Percentiles rank a stretch among this genome's conserved stretches.
Conservation (phyloP, 495 filamentous ascomycete genomes). For the Amniculicola lignicola region DNA sequence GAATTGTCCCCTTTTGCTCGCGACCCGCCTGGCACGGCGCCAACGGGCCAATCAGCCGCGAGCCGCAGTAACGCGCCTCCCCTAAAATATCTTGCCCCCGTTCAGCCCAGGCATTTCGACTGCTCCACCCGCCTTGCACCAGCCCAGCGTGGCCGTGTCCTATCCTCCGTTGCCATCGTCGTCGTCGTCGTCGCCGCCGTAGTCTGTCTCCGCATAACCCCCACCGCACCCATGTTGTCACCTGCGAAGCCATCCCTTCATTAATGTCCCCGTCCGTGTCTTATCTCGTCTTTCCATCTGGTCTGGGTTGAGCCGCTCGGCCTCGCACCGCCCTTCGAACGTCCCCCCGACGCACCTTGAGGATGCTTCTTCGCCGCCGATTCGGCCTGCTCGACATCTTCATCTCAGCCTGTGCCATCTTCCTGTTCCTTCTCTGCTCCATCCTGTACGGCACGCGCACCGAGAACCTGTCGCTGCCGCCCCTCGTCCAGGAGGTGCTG, state of each 20-base stretch:
- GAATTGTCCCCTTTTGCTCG: too few species aligned
- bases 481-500: conserved; percentile 22
- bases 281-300: not conserved
- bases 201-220: too few species aligned
- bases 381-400: conserved; percentile 16
- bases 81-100: too few species aligned
- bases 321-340: not conserved
- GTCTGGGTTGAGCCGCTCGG: not conserved
- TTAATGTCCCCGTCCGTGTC: not conserved
- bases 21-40: too few species aligned
- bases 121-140: too few species aligned
- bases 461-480: conserved; percentile 15
- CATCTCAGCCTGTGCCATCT: conserved; percentile 12
- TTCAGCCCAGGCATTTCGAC: too few species aligned
- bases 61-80: too few species aligned
- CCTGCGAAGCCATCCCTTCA: not conserved
- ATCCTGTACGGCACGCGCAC: conserved; percentile 30
- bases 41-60: too few species aligned
- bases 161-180: too few species aligned
- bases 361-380: conserved; percentile 16
- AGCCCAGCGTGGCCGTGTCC: too few species aligned
- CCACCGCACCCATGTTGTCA: not conserved
- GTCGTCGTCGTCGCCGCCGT: too few species aligned
- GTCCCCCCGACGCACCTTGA: not conserved
- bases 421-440: conserved; percentile 23